Conservation (phyloP, 1,139 yeast genomes). For the Yamadazyma pseudoaaseri region DNA sequence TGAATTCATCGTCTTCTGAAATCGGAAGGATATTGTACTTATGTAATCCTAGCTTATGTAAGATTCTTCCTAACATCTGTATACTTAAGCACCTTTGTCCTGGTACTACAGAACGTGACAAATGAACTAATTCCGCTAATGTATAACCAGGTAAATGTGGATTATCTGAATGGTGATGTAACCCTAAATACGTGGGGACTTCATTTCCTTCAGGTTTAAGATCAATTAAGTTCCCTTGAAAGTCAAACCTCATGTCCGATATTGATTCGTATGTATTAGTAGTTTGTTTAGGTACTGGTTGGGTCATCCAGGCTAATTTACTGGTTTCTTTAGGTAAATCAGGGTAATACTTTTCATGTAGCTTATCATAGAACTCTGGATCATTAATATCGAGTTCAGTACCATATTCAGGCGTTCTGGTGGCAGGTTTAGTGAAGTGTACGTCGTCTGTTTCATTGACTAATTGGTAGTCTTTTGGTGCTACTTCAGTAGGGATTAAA, state of each 20-base stretch:
- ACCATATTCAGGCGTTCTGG: conserved; percentile 11
- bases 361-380: conserved; percentile 72
- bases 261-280: conserved; percentile 58
- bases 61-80: conserved; percentile 80
- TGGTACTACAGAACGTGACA: conserved; percentile 75
- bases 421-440: conserved; percentile 62
- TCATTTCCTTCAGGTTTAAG: conserved; percentile 25
- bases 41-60: conserved; percentile 74
- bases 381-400: conserved; percentile 60
- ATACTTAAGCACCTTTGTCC: conserved; percentile 87
- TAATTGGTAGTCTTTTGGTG: conserved; percentile 47
- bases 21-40: conserved; percentile 53
- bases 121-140: conserved; percentile 73
- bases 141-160: conserved; percentile 95
- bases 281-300: conserved; percentile 51
- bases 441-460: conserved; percentile 29
- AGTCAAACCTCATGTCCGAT: conserved; percentile 80
- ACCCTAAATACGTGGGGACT: conserved; percentile 61
- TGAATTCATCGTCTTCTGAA: conserved; percentile 27
- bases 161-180: conserved; percentile 88
- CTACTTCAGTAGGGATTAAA: conserved; percentile 25
- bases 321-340: conserved; percentile 81
- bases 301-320: conserved; percentile 87
- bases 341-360: conserved; percentile 86
- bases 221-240: conserved; percentile 71